phyloP scores from a whole-genome alignment of 2,329 filamentous ascomycete genomes.

The Trichophyton rubrum region DNA sequence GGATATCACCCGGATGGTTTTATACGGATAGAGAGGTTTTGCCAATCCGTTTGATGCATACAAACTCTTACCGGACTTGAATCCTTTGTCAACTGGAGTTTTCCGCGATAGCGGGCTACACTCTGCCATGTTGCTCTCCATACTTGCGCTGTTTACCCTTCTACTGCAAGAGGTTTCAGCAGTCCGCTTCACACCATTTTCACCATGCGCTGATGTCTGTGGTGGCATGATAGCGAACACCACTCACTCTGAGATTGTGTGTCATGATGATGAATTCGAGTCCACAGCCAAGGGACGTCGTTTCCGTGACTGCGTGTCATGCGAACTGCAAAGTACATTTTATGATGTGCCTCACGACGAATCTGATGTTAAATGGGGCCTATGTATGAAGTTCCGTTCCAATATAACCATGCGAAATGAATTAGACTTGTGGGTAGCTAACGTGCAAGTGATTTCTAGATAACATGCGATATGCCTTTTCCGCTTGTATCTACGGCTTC shows the following conservation, averaged over 20 bases:
- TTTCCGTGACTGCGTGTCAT: constrained; percentile 32
- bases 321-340: constrained; percentile 30
- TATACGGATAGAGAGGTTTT: neutral
- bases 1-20: neutral
- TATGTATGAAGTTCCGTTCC: constrained; percentile 24
- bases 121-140: constrained; percentile 2
- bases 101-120: neutral
- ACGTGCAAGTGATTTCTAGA: constrained; percentile 20
- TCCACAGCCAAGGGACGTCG: constrained; percentile 21
- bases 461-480: constrained; percentile 35
- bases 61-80: neutral
- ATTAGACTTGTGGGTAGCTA: constrained; percentile 6
- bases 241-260: constrained; percentile 31
- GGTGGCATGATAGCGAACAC: constrained; percentile 23
- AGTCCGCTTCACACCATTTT: constrained; percentile 23
- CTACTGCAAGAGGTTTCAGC: constrained; percentile 13
- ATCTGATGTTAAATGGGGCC: constrained; percentile 35
- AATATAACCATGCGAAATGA: neutral
- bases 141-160: neutral
- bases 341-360: constrained; percentile 23
- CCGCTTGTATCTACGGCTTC: constrained; percentile 32
- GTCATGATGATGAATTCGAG: constrained; percentile 28
- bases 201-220: constrained; percentile 28
- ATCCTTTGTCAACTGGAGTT: neutral
- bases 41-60: neutral